Conservation (phyloP, 306 rosid genomes). For the Cucurbita ficifolia region DNA sequence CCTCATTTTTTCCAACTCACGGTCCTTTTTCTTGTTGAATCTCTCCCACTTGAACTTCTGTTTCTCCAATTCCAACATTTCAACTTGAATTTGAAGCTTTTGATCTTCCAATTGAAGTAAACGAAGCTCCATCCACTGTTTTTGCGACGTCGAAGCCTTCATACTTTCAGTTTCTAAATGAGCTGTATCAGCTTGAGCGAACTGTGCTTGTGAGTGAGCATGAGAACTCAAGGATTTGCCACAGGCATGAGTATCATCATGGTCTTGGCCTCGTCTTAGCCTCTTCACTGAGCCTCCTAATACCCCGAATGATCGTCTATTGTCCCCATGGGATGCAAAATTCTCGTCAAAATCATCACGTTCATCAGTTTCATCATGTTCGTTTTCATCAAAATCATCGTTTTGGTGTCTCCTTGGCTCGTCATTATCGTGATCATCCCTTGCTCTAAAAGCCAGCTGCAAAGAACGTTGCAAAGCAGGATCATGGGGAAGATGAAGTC, state of each 20-base stretch:
- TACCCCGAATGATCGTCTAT: conserved; percentile 24
- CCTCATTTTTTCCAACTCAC: conserved; percentile 67
- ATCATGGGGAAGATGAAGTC: conserved; percentile 85
- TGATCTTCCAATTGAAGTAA: conserved; percentile 64
- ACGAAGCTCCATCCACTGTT: conserved; percentile 63
- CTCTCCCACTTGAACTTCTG: conserved; percentile 73
- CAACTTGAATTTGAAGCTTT: conserved; percentile 62
- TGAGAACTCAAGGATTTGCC: conserved; percentile 33
- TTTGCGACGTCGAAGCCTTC: conserved; percentile 44
- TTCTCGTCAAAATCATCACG: conserved; percentile 58
- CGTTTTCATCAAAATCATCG: conserved; percentile 66
- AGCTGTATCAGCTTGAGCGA: conserved; percentile 28
- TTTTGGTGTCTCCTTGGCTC: conserved; percentile 44
- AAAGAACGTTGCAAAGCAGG: conserved; percentile 68
- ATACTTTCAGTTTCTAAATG: conserved; percentile 38
- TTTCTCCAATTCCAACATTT: conserved; percentile 67
- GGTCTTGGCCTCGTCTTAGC: conserved; percentile 27
- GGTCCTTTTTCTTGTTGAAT: conserved; percentile 65
- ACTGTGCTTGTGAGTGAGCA: conserved; percentile 21
- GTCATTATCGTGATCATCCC: conserved; percentile 54
- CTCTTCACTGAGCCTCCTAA: conserved; percentile 42
- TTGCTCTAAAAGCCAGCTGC: conserved; percentile 54
- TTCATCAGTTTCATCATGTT: conserved; percentile 56
- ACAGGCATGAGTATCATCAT: conserved; percentile 26
- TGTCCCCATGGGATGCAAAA: conserved; percentile 35